Conservation (phyloP, 352 stramenopile species). For the Phytophthora melonis region DNA sequence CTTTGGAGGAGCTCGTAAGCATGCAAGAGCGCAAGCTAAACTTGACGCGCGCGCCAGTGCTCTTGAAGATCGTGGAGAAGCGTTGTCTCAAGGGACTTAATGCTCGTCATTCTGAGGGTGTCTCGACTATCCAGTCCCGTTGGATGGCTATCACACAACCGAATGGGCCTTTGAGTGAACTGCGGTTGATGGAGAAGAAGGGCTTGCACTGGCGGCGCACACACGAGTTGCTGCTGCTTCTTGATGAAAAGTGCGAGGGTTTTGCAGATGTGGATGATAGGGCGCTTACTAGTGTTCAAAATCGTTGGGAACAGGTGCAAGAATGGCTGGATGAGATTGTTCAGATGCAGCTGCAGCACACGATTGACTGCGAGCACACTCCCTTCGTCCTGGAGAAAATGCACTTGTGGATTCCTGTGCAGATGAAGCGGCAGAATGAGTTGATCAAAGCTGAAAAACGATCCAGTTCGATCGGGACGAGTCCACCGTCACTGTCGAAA, state of each 20-base stretch:
- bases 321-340: slow-evolving; percentile 73
- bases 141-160: slow-evolving; percentile 77
- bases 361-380: slow-evolving; percentile 71
- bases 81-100: slow-evolving; percentile 69
- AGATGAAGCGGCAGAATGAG: slow-evolving; percentile 5
- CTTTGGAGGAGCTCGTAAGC: slow-evolving; percentile 60
- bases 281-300: slow-evolving; percentile 58
- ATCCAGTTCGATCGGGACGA: slow-evolving; percentile 7
- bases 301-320: slow-evolving; percentile 69
- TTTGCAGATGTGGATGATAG: slow-evolving; percentile 66
- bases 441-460: slow-evolving; percentile 20
- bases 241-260: slow-evolving; percentile 79
- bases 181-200: slow-evolving; percentile 75
- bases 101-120: slow-evolving; percentile 59
- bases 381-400: slow-evolving; percentile 81
- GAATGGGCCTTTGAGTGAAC: slow-evolving; percentile 67
- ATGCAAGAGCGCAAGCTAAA: slow-evolving; percentile 76
- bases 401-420: slow-evolving; percentile 46
- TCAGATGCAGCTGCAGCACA: slow-evolving; percentile 67
- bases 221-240: slow-evolving; percentile 68
- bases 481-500: slow-evolving; percentile 15
- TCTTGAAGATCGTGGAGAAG: slow-evolving; percentile 59
- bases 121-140: slow-evolving; percentile 75
- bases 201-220: slow-evolving; percentile 77
- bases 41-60: slow-evolving; percentile 56